phyloP scores from a whole-genome alignment of 2,329 filamentous ascomycete species.

The Penicillium sp. region DNA sequence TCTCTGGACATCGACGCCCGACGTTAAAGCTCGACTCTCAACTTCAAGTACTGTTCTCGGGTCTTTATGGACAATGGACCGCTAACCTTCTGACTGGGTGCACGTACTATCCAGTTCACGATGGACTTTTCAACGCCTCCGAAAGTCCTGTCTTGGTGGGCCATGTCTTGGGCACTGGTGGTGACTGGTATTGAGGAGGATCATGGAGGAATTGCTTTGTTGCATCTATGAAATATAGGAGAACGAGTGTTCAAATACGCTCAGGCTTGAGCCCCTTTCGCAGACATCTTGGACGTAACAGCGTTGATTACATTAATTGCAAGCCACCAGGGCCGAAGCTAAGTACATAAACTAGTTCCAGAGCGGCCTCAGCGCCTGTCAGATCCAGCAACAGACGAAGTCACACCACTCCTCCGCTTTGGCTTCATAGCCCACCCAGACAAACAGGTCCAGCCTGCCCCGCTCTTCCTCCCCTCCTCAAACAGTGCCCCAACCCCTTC shows the following conservation, averaged over 20 bases:
- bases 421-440: constrained; percentile 59
- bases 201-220: neutral
- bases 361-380: neutral
- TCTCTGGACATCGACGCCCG: too few species aligned
- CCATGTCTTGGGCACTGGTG: neutral
- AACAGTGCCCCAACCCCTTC: constrained; percentile 56
- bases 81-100: too few species aligned
- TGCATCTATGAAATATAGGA: neutral
- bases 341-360: constrained; percentile 1
- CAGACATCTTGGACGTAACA: neutral
- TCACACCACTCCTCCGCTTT: constrained; percentile 16
- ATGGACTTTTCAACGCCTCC: neutral
- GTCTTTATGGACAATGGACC: too few species aligned
- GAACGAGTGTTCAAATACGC: neutral
- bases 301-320: constrained; percentile 20
- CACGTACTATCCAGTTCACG: too few species aligned
- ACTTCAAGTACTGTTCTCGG: too few species aligned
- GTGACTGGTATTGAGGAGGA: neutral
- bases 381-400: neutral
- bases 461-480: constrained; percentile 57
- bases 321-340: constrained; percentile 3
- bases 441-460: constrained; percentile 58
- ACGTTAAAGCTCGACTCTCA: too few species aligned
- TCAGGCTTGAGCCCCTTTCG: too few species aligned
- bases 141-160: neutral